These are phyloP conservation scores for Colletotrichum caudatum DNA, from an alignment of 2,329 filamentous ascomycete genomes.

Conservation along the genomic window DNA sequence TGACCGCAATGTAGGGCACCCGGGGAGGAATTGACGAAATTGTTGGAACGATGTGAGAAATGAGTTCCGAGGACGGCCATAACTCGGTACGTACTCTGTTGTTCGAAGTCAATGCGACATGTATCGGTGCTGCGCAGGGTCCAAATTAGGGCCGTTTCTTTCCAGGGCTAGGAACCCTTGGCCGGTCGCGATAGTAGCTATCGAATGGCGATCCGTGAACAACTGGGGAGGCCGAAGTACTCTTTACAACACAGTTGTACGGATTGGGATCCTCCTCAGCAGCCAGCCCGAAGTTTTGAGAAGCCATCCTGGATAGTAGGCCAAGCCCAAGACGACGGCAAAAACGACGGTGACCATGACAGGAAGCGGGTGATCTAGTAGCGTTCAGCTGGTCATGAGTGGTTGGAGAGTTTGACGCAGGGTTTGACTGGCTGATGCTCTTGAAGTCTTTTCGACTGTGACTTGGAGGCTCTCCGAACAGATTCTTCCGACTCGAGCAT, in stretches of 20 bases:
- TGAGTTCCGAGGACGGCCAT: slow-evolving; percentile 22
- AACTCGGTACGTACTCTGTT: slow-evolving; percentile 6
- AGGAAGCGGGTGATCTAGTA: neutral
- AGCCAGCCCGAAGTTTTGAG: neutral
- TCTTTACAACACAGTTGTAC: neutral
- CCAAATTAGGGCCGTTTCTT: slow-evolving; percentile 40
- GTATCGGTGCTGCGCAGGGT: slow-evolving; percentile 26
- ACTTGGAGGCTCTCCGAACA: slow-evolving; percentile 20
- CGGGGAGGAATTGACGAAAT: neutral
- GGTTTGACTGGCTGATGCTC: too few relatives aligned
- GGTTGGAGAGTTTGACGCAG: slow-evolving; percentile 19
- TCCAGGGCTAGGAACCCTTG: slow-evolving; percentile 21
- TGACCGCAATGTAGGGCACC: slow-evolving; percentile 8
- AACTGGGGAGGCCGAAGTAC: slow-evolving; percentile 17
- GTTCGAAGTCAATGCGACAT: slow-evolving; percentile 11
- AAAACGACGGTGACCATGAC: neutral
- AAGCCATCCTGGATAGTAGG: neutral
- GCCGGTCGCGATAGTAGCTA: slow-evolving; percentile 12
- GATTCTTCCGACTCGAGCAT: slow-evolving; percentile 1
- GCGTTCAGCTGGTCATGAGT: slow-evolving; percentile 3
- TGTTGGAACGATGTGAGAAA: slow-evolving; percentile 15
- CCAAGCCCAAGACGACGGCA: slow-evolving; percentile 15
- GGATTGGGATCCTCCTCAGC: neutral
- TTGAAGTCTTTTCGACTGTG: slow-evolving; percentile 4
- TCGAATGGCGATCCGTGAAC: slow-evolving; percentile 28